Evolutionary conservation across 805 yeast species (phyloP).

Genomic region (Candida sphagnicola): DNA sequence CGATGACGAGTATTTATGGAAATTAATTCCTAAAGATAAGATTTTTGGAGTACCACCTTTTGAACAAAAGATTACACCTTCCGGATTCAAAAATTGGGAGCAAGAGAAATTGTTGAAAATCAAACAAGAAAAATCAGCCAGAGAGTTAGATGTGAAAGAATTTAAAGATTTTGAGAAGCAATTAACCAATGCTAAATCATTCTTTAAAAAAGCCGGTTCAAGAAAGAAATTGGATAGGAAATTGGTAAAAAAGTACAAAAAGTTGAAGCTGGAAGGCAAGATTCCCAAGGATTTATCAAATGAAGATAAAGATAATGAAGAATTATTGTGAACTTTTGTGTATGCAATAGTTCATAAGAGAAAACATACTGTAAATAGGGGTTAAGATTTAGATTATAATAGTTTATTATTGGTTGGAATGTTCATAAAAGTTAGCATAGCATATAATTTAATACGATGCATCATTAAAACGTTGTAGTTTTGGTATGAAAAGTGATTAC

Average conservation of each 20-base stretch:
- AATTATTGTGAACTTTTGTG: background rate
- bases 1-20: constrained; percentile 39
- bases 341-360: background rate
- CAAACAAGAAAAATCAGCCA: constrained; percentile 14
- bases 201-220: constrained; percentile 15
- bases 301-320: constrained; percentile 2
- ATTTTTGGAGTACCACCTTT: constrained; percentile 34
- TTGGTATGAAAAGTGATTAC: too few relatives aligned
- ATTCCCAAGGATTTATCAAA: constrained; percentile 11
- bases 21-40: constrained; percentile 30
- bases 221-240: constrained; percentile 35
- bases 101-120: constrained; percentile 18
- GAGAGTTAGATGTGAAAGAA: constrained; percentile 18
- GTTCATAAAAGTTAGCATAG: background rate
- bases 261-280: constrained; percentile 24
- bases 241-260: constrained; percentile 28
- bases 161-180: constrained; percentile 16
- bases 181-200: constrained; percentile 20
- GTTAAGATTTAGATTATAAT: too few relatives aligned
- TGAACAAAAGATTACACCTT: constrained; percentile 17
- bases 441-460: background rate
- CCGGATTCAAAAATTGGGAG: constrained; percentile 37
- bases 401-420: background rate
- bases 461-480: background rate
- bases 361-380: background rate